Evolutionary conservation across 2,329 filamentous ascomycete species (phyloP), one percentile per base, ranked within the genome.

Genomic region (Furcasterigmium furcatum): DNA sequence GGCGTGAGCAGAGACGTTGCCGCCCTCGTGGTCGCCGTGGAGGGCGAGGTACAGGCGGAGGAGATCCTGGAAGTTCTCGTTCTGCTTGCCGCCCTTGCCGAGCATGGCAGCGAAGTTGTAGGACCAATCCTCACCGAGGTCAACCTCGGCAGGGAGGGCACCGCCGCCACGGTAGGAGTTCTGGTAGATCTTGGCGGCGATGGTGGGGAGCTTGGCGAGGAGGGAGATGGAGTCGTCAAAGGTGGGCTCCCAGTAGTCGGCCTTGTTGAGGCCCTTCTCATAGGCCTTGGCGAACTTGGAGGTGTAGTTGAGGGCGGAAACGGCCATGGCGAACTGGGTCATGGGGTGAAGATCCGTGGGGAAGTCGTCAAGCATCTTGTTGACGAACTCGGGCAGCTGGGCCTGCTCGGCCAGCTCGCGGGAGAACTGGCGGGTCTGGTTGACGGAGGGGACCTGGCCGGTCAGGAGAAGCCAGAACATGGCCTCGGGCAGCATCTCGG

Each of bases 381-480:
- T 80, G 56, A 97, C 85, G 58, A 95, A 95, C 36, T 79, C 73
- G 20, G 94, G 94, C 43, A 99, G 81, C 57, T 81, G 74, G 19
- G 88, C 87, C 72, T 96, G 85, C 65, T 91, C 86, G 43, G 94
- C 94, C 20, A 97, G 77, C 67, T 97, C 86, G 47, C 85, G 82
- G 39, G 90, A 95, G 58, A 99, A 84, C 38, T 72, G 75, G 58
- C 92, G 88, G 52, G 94, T 82, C 69, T 99, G 94, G 51, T 74
- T 73, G 19, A 84, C 86, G 2, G 87, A 88, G 20, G 94, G 94
- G 19, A 97, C 88, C 68, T 95, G 80, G 48, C 94, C 94, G 9
- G 94, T 99, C 57, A 99, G 77, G 42, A 99, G 83, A 35, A 97
- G 83, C 94, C 94, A 99, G 79, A 99, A 99, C 94, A 99, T 99